Conservation (phyloP, 1,139 yeast genomes). For the Scheffersomyces quercinus region DNA sequence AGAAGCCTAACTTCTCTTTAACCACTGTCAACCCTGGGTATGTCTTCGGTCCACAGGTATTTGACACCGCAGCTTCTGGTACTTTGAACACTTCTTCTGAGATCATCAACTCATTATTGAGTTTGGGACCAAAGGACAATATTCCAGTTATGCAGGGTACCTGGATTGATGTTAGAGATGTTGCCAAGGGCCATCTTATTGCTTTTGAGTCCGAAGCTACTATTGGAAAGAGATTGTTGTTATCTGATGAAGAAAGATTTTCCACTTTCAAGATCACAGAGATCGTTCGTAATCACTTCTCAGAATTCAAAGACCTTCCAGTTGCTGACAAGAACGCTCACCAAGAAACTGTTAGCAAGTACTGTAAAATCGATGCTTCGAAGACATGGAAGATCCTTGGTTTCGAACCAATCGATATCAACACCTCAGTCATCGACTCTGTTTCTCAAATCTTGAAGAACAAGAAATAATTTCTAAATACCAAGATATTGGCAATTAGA, state of each 20-base stretch:
- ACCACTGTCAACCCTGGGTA: constrained; percentile 20
- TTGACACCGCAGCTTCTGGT: constrained; percentile 14
- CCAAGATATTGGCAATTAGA: no score
- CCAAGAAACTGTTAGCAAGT: constrained; percentile 4
- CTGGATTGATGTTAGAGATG: constrained; percentile 42
- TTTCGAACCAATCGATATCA: constrained; percentile 28
- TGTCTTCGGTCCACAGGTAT: constrained; percentile 32
- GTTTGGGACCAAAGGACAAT: constrained; percentile 17
- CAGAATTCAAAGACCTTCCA: constrained; percentile 33
- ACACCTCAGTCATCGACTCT: constrained; percentile 39
- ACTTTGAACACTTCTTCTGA: constrained; percentile 20
- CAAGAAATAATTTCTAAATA: no score
- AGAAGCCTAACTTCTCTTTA: constrained; percentile 16
- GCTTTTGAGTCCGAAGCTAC: constrained; percentile 29
- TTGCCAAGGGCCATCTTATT: constrained; percentile 35
- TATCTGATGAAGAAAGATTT: constrained; percentile 27
- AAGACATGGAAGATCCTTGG: constrained; percentile 9
- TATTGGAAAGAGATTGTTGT: constrained; percentile 27
- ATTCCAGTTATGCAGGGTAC: constrained; percentile 26
- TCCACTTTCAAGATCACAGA: constrained; percentile 35
- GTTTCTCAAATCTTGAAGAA: constrained; percentile 33
- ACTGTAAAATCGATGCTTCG: constrained; percentile 16
- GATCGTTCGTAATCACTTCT: constrained; percentile 16
- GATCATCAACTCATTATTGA: constrained; percentile 19
- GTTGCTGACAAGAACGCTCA: constrained; percentile 42